A percentile compares a stretch with the other conserved stretches of the same genome.
These are phyloP conservation scores for Ustilago tritici DNA, from an alignment of 1,284 basidiomycete species.

Conservation along the genomic window DNA sequence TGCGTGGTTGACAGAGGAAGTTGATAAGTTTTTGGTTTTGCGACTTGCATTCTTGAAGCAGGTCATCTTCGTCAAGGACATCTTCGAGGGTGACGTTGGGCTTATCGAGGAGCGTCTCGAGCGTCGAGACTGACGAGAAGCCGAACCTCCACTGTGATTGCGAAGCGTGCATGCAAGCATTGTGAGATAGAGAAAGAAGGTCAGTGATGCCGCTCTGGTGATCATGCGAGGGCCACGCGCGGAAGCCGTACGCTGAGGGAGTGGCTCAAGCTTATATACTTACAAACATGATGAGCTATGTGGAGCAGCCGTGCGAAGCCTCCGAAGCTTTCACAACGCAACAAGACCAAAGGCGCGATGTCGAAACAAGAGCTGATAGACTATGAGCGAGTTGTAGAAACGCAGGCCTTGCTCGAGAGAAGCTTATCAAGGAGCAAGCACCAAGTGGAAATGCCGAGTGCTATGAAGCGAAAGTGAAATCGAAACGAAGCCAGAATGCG, in stretches of 20 bases:
- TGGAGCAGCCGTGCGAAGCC: conserved; percentile 9
- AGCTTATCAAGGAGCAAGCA: neutral
- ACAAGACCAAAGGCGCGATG: no score
- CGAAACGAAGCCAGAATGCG: conserved; percentile 8
- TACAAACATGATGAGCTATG: conserved; percentile 38
- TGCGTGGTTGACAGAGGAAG: conserved; percentile 83
- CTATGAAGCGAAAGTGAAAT: neutral
- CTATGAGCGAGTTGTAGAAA: neutral
- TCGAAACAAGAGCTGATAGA: neutral
- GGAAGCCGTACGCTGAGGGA: no score
- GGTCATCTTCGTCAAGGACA: conserved; percentile 91
- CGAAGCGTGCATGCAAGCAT: neutral
- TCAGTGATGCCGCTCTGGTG: neutral
- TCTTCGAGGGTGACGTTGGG: conserved; percentile 78
- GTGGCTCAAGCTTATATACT: neutral
- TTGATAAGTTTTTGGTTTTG: conserved; percentile 89
- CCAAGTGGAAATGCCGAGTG: neutral
- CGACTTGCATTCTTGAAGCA: conserved; percentile 93
- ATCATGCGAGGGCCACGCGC: neutral
- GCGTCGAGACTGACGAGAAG: conserved; percentile 63
- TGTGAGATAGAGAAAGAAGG: neutral
- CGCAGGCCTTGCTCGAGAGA: neutral
- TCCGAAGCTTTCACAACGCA: conserved; percentile 1
- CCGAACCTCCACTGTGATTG: conserved; percentile 65
- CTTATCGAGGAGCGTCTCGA: conserved; percentile 66